Evolutionary conservation across 208 protist genomes (phyloP).

Genomic region (Trypanosoma congolense): DNA sequence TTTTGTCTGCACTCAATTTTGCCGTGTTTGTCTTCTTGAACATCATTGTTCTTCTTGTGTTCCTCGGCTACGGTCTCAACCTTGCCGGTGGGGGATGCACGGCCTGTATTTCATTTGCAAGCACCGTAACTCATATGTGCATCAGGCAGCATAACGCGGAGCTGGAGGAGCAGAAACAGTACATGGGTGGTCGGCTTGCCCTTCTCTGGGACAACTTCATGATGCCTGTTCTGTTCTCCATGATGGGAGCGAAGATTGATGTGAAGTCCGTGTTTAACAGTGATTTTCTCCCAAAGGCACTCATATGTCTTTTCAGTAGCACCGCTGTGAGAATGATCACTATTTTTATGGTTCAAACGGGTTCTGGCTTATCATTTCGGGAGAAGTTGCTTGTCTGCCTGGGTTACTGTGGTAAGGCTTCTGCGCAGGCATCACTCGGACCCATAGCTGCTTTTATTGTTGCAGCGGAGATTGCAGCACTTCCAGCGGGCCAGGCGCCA

Average conservation of each 20-base stretch:
- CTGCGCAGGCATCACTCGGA: constrained; percentile 70
- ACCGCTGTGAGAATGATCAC: constrained; percentile 49
- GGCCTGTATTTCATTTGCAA: constrained; percentile 68
- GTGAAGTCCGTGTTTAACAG: constrained; percentile 57
- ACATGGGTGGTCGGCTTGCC: constrained; percentile 58
- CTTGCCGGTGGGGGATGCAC: constrained; percentile 66
- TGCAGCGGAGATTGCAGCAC: constrained; percentile 28
- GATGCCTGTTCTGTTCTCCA: constrained; percentile 68
- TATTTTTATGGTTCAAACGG: constrained; percentile 48
- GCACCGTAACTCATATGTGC: constrained; percentile 73
- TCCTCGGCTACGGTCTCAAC: constrained; percentile 51
- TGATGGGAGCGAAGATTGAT: constrained; percentile 69
- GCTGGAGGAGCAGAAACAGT: constrained; percentile 62
- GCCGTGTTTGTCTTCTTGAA: constrained; percentile 49
- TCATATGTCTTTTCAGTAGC: constrained; percentile 54
- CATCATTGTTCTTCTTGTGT: constrained; percentile 53
- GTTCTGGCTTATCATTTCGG: constrained; percentile 39
- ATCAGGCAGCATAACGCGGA: constrained; percentile 32
- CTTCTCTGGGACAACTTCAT: constrained; percentile 67
- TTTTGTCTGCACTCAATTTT: constrained; percentile 53
- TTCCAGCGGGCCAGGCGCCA: constrained; percentile 19
- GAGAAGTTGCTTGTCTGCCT: constrained; percentile 65
- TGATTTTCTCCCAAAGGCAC: constrained; percentile 61
- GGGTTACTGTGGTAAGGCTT: constrained; percentile 68
- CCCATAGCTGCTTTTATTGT: constrained; percentile 60